Base-by-base conservation (phyloP, 2,329 filamentous ascomycete species). In the Fusarium metavorans region DNA sequence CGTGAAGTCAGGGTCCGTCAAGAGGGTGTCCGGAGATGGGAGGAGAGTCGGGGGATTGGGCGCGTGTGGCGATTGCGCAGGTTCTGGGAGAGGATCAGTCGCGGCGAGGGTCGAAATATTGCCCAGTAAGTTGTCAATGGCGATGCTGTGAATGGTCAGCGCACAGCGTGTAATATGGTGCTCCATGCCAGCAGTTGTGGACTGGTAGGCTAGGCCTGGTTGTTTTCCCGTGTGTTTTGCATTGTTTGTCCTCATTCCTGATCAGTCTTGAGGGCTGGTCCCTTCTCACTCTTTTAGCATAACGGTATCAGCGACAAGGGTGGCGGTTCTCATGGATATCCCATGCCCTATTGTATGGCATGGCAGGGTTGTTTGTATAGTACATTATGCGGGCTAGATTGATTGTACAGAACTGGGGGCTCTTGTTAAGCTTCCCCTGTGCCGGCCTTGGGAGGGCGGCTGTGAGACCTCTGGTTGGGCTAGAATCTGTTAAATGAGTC, bases 61-160 rank as follows among this genome's bases (percentile, higher is more conserved):
- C 83, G 88, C 48, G 91, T 93, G 8, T 90, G 91, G 87, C 86
- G 88, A 25, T 80, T 94, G 66, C 88, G 88, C 77, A 85, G 86
- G 70, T 93, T 92, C 78, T 94, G 92, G 91, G 92, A 94, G 82
- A 85, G 86, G 25, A 84, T 93, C 37, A 85, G 87, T 2, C 81
- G 81, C 18, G 86, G 85, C 3, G 84, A 85, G 54, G 72, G 73
- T 39, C 57, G 57, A 57, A 35, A 61, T 43, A 56, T 34, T 43
- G 35, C 43, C 58, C 23, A 71, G 76, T 79, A 76, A 78, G 77
- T 78, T 23, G 57, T 52, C 52, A 50, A 64, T 27, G 30, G 32
- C 35, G 56, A n/a, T 34, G 20, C 14, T 27, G 32, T 59, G 37
- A 59, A 50, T 61, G 45, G 48, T 37, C 59, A 41, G 63, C 34